Base-by-base conservation (phyloP, 371 early-diverging fungal species). In the Mucor lusitanicus region DNA sequence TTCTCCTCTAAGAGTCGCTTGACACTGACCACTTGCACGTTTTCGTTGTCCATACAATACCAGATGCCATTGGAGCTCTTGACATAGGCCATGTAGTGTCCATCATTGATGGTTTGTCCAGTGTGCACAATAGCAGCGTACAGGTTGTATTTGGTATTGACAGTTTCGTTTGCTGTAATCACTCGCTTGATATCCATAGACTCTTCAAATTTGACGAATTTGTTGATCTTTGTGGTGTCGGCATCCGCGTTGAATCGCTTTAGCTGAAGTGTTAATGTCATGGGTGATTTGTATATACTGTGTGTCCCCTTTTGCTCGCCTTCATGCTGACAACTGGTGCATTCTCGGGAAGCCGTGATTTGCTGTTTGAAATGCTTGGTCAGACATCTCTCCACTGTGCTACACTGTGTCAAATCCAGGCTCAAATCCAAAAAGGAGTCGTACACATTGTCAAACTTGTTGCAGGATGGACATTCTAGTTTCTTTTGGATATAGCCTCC, bases 11-110 rank as follows among this genome's bases (percentile, higher is more conserved):
- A 75, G 0, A 96, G 91, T 11, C 90, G 87, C 33, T 85, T 81
- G n/a, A 86, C 72, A 62, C 92, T 90, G 35, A 92, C 93, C 71
- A 88, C 86, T 27, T 82, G 80, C 1, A 91, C 94, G 59, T 66
- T 73, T 35, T 87, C 85, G 71, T 95, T 94, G 68, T 96, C 89
- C 88, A 94, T 91, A 35, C 87, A 87, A 67, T 93, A 92, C 94
- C 93, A 94, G 11, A 86, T 74, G n/a, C 94, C 94, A 61, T 90
- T 88, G 1, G 94, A 81, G 8, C 88, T 84, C 72, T 91, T 91
- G 28, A 94, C 91, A 75, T 85, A 96, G 32, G 91, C 84, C 65
- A 86, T 90, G 78, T 93, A 95, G 72, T 92, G 95, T 13, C 97
- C 96, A 32, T 91, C 90, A 55, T 89, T 84, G 40, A 85, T 80